phyloP scores from a whole-genome alignment of 2,329 filamentous ascomycete genomes.

The Emericellopsis atlantica region DNA sequence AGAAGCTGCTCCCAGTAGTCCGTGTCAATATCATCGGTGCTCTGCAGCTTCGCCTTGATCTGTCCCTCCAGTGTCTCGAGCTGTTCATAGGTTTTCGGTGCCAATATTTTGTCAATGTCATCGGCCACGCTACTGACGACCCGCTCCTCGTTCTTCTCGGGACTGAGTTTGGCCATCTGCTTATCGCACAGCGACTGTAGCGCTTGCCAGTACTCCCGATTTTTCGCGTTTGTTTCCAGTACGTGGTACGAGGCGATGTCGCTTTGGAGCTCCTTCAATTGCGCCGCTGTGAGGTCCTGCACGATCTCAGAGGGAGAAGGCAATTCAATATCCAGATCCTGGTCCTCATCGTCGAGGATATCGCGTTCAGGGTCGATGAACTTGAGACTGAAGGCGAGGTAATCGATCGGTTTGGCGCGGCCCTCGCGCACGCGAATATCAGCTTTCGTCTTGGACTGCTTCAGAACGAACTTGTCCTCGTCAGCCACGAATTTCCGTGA shows the following conservation, averaged over 20 bases:
- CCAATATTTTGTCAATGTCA: constrained; percentile 79
- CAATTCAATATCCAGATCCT: constrained; percentile 60
- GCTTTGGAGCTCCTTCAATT: constrained; percentile 65
- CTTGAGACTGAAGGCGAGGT: constrained; percentile 79
- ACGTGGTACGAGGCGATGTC: constrained; percentile 72
- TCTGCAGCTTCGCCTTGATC: constrained; percentile 74
- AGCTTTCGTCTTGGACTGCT: constrained; percentile 96
- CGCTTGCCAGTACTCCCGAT: constrained; percentile 86
- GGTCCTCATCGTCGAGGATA: constrained; percentile 74
- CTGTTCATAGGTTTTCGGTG: constrained; percentile 75
- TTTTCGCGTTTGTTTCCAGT: constrained; percentile 65
- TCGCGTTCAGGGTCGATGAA: constrained; percentile 79
- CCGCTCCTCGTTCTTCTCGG: constrained; percentile 51
- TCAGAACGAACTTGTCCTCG: constrained; percentile 90
- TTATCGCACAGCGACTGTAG: constrained; percentile 77
- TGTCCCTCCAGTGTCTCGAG: constrained; percentile 78
- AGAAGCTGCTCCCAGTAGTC: constrained; percentile 97
- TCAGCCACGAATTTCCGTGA: constrained; percentile 78
- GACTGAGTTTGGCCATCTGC: constrained; percentile 52
- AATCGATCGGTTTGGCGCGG: constrained; percentile 85
- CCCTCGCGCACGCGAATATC: constrained; percentile 87
- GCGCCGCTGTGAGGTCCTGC: constrained; percentile 51
- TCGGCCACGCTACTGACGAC: constrained; percentile 71
- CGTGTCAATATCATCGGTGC: constrained; percentile 84
- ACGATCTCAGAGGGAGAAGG: constrained; percentile 74